These are phyloP conservation scores for Cucumis cinereus DNA, from an alignment of 306 rosid species.

Conservation along the genomic window DNA sequence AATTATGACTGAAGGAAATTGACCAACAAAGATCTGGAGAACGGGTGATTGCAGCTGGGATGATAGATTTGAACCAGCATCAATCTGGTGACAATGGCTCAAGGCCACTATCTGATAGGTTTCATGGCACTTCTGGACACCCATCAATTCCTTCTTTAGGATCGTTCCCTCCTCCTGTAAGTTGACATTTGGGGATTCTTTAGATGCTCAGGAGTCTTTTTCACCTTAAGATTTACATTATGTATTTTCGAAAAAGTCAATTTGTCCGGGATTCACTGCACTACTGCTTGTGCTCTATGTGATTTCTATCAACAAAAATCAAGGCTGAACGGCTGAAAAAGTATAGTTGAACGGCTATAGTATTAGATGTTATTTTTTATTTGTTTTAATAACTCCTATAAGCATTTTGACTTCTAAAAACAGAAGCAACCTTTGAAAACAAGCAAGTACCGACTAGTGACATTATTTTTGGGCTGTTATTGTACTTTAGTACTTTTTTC, in stretches of 20 bases:
- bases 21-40: conserved; percentile 57
- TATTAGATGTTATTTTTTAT: neutral
- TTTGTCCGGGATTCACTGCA: neutral
- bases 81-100: conserved; percentile 48
- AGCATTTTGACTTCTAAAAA: neutral
- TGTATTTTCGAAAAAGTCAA: neutral
- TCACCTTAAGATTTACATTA: neutral
- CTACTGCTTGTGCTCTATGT: neutral
- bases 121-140: conserved; percentile 35
- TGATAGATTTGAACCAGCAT: conserved; percentile 36
- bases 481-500: neutral
- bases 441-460: neutral
- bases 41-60: conserved; percentile 35
- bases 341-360: neutral
- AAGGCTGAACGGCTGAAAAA: no score
- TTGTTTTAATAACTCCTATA: neutral
- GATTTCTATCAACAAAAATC: neutral
- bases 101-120: conserved; percentile 40
- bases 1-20: conserved; percentile 49
- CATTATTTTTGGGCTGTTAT: neutral
- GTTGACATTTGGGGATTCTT: conserved; percentile 25
- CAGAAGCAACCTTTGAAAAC: neutral
- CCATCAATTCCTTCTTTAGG: conserved; percentile 59
- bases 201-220: neutral
- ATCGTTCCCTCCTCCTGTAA: conserved; percentile 59